These are phyloP conservation scores for Amanita thiersii DNA, from an alignment of 768 basidiomycete species.

Conservation along the genomic window DNA sequence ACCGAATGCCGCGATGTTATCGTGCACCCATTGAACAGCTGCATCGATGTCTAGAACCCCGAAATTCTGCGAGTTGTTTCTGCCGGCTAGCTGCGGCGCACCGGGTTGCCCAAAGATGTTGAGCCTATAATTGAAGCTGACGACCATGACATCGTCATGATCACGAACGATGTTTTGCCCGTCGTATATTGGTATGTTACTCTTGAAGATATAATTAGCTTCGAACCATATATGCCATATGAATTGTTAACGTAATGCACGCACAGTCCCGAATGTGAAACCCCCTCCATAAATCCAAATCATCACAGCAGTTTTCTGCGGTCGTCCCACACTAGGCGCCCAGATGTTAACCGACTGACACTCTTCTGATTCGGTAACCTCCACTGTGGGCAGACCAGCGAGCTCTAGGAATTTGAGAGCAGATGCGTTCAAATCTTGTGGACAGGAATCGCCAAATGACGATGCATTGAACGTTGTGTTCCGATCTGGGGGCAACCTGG, in stretches of 20 bases:
- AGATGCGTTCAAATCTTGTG: constrained; percentile 15
- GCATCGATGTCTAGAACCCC: constrained; percentile 29
- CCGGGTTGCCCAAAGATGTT: constrained; percentile 32
- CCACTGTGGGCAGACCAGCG: constrained; percentile 15
- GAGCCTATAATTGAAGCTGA: constrained; percentile 29
- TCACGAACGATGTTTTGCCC: constrained; percentile 24
- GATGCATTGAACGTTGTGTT: constrained; percentile 16
- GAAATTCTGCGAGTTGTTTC: constrained; percentile 24
- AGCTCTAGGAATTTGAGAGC: constrained; percentile 18
- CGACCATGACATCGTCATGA: constrained; percentile 25
- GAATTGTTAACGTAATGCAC: constrained; percentile 7
- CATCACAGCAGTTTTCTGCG: constrained; percentile 27
- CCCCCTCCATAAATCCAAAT: constrained; percentile 31
- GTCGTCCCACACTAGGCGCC: constrained; percentile 22
- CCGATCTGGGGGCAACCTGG: constrained; percentile 16
- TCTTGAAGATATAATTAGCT: constrained; percentile 18
- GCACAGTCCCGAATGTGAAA: constrained; percentile 26
- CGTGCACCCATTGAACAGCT: constrained; percentile 40
- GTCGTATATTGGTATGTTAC: constrained; percentile 18
- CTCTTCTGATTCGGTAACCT: constrained; percentile 24
- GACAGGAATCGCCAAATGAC: constrained; percentile 22
- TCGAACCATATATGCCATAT: background rate
- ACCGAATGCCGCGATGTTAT: constrained; percentile 39
- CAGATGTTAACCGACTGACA: constrained; percentile 31
- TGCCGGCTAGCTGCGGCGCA: constrained; percentile 25